Conservation (phyloP, 176 grass and related monocot species). For the Avena insularis region DNA sequence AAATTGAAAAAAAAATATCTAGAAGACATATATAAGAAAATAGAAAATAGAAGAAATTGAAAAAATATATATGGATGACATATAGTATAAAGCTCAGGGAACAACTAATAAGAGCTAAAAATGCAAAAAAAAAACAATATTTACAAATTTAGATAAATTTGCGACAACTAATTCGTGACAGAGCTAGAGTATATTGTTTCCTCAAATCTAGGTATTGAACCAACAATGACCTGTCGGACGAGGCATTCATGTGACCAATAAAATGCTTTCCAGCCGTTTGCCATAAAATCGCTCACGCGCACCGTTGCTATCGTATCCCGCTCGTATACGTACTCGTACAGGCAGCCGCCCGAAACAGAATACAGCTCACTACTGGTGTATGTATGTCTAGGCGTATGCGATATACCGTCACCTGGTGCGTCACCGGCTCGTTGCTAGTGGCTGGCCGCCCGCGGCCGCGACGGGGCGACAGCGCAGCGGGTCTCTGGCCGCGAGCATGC, state of each 20-base stretch:
- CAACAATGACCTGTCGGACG: not conserved
- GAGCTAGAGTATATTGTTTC: no score
- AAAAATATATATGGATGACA: not conserved
- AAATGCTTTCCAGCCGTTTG: not conserved
- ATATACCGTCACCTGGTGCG: not conserved
- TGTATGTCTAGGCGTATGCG: not conserved
- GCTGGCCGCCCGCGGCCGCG: not conserved
- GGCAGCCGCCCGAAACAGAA: not conserved
- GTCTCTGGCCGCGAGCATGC: not conserved
- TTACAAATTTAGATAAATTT: no score
- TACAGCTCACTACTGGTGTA: not conserved
- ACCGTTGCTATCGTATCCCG: not conserved
- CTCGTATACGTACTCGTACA: not conserved
- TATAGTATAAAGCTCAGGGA: not conserved
- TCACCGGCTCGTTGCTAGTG: not conserved
- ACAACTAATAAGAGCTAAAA: no score
- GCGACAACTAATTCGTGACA: no score
- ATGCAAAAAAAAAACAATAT: no score
- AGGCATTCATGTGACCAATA: not conserved
- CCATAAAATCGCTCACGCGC: not conserved
- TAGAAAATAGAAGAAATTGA: not conserved
- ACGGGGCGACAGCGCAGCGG: constrained; percentile 16
- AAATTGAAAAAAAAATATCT: not conserved
- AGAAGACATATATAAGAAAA: not conserved
- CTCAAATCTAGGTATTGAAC: no score